These are phyloP conservation scores for Mallotus japonicus DNA, from an alignment of 441 rosid genomes.

Conservation along the genomic window DNA sequence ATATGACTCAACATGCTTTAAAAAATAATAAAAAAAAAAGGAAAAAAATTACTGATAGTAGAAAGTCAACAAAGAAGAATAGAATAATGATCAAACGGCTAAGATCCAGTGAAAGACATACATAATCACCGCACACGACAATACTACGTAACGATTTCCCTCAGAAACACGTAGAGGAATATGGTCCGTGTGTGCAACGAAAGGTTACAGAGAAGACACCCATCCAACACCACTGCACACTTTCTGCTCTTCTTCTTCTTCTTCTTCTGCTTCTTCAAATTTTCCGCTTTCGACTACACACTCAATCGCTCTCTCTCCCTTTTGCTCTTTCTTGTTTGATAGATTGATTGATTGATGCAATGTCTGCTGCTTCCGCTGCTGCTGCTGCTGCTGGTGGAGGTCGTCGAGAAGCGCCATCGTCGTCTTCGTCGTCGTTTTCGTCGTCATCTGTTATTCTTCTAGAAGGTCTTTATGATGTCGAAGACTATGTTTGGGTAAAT, in stretches of 20 bases:
- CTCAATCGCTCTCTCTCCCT: neutral
- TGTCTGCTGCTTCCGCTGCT: conserved; percentile 27
- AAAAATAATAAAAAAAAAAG: no score
- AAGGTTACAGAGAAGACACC: conserved; percentile 45
- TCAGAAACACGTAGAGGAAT: conserved; percentile 46
- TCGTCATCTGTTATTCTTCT: conserved; percentile 35
- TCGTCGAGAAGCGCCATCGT: conserved; percentile 21
- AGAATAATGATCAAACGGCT: no score
- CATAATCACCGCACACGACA: no score
- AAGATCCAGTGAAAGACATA: no score
- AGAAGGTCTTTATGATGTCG: conserved; percentile 52
- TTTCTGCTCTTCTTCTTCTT: neutral
- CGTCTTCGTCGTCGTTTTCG: neutral
- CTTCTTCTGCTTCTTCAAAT: neutral
- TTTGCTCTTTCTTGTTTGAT: no score
- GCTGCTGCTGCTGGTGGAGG: no score
- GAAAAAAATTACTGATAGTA: no score
- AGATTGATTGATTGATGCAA: conserved; percentile 8
- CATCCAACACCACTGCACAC: neutral
- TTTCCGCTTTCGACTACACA: no score
- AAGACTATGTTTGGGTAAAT: conserved; percentile 55
- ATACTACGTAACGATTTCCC: no score
- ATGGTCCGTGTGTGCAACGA: conserved; percentile 53
- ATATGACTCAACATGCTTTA: no score
- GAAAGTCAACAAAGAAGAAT: no score